A percentile compares a stretch with the other conserved stretches of the same genome.
Conservation (phyloP, 345 rosid species). For the Mangifera indica region DNA sequence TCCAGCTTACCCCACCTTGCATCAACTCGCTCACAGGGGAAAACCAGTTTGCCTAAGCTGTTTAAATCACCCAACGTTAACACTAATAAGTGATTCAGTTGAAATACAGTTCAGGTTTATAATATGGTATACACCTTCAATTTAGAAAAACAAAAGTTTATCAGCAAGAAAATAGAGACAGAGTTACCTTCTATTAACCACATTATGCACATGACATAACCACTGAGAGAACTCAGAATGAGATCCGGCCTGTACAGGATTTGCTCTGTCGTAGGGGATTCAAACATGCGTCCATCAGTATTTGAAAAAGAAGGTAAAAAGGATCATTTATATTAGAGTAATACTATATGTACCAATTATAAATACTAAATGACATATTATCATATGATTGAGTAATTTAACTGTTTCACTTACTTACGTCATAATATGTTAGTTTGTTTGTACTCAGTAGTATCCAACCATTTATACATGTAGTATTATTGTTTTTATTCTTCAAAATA, state of each 20-base stretch:
- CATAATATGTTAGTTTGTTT: no score
- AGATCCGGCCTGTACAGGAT: slow-evolving; percentile 77
- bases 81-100: background rate
- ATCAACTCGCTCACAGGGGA: slow-evolving; percentile 86
- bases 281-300: slow-evolving; percentile 14
- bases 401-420: no score
- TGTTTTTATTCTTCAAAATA: no score
- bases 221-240: slow-evolving; percentile 87
- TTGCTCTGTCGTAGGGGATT: slow-evolving; percentile 46
- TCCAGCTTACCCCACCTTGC: slow-evolving; percentile 99
- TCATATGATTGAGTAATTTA: no score
- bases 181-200: slow-evolving; percentile 83
- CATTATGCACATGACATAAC: slow-evolving; percentile 88
- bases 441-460: no score
- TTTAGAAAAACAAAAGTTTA: background rate
- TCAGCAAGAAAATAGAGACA: background rate
- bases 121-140: background rate
- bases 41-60: slow-evolving; percentile 71
- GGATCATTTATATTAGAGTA: no score
- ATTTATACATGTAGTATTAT: no score
- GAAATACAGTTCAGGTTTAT: background rate
- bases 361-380: no score
- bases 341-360: no score
- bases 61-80: slow-evolving; percentile 19
- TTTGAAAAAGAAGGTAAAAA: background rate